Evolutionary conservation across 352 stramenopile species (phyloP).

Genomic region (Pythium aquatile): DNA sequence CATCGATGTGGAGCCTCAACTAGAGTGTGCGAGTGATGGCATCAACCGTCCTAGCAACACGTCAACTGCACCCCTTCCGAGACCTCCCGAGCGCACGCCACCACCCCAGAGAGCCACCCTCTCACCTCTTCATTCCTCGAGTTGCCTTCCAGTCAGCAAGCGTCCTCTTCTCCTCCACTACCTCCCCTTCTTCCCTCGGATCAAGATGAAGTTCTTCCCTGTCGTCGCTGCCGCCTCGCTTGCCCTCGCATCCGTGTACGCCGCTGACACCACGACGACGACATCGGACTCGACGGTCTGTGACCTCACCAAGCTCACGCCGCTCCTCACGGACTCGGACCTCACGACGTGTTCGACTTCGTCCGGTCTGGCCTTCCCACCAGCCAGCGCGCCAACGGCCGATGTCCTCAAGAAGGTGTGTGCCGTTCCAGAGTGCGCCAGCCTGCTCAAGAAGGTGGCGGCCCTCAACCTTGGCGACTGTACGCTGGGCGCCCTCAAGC

Average conservation of each 20-base stretch:
- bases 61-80: no score
- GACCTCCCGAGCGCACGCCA: no score
- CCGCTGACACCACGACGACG: background rate
- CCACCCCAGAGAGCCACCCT: background rate
- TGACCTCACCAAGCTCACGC: constrained; percentile 1
- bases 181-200: background rate
- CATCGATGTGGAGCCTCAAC: no score
- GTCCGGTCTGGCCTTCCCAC: constrained; percentile 20
- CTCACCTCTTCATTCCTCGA: constrained; percentile 2
- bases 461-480: constrained; percentile 32
- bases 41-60: background rate
- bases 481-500: constrained; percentile 13
- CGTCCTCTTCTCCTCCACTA: background rate
- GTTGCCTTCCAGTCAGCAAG: constrained; percentile 4
- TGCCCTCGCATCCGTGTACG: constrained; percentile 1
- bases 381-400: background rate
- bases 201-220: constrained; percentile 8
- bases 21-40: no score
- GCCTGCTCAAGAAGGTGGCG: constrained; percentile 13
- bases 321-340: constrained; percentile 18
- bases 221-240: background rate
- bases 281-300: background rate
- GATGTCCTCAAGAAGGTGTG: constrained; percentile 3
- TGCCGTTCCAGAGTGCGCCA: background rate
- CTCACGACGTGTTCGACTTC: constrained; percentile 13